Percentiles rank a stretch among this genome's conserved stretches.
Conservation (phyloP, 441 rosid species). For the Eutrema salsugineum region DNA sequence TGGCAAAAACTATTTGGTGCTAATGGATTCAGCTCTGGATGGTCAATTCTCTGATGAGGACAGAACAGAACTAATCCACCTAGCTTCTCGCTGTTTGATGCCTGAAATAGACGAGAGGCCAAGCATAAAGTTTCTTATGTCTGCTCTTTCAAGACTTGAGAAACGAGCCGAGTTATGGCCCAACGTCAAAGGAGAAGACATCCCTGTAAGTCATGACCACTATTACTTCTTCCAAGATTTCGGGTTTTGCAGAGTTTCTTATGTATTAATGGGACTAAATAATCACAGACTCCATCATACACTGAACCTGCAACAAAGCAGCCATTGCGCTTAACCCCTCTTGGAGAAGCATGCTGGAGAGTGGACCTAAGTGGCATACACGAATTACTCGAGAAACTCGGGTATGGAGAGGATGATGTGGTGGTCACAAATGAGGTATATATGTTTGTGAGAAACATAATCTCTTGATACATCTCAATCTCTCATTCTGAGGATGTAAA, state of each 20-base stretch:
- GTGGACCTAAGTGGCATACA: constrained; percentile 83
- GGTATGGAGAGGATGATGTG: constrained; percentile 91
- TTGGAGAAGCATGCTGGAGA: constrained; percentile 87
- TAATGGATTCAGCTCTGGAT: constrained; percentile 77
- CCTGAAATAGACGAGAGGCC: constrained; percentile 72
- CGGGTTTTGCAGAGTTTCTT: neutral
- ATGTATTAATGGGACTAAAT: constrained; percentile 1
- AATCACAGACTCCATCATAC: constrained; percentile 59
- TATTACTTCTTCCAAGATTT: neutral
- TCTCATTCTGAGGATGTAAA: neutral
- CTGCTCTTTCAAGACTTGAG: constrained; percentile 75
- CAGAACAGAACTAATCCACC: constrained; percentile 56
- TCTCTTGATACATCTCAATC: neutral
- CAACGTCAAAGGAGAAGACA: constrained; percentile 22
- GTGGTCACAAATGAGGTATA: constrained; percentile 78
- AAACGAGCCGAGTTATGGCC: constrained; percentile 76
- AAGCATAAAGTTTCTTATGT: constrained; percentile 58
- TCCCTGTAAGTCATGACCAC: constrained; percentile 20
- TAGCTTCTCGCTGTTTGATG: constrained; percentile 68
- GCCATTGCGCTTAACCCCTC: constrained; percentile 51
- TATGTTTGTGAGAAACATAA: constrained; percentile 14
- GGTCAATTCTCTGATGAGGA: constrained; percentile 71
- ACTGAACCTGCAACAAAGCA: constrained; percentile 39
- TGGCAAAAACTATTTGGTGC: constrained; percentile 60
- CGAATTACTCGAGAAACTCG: constrained; percentile 75